Base-by-base conservation (phyloP, 257 asterid genomes). In the Lantana camara region DNA sequence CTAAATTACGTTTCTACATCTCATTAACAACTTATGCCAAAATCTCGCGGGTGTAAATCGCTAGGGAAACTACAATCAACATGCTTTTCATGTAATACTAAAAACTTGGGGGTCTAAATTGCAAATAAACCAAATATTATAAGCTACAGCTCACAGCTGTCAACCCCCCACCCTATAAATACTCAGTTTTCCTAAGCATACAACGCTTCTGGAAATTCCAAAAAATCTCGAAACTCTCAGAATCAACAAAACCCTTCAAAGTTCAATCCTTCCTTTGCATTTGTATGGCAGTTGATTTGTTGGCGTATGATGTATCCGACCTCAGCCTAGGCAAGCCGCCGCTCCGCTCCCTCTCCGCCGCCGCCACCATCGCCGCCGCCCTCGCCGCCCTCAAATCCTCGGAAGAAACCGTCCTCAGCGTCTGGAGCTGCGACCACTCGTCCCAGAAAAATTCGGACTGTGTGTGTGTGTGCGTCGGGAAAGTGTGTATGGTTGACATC, bases 251-350 rank as follows among this genome's bases (percentile, higher is more conserved):
- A 3, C 13, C 30, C 23, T n/a, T 1, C n/a, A n/a, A n/a, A n/a
- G n/a, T n/a, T 6, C 34, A n/a, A 9, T 9, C 9, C 61, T 27
- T 27, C 32, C 32, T 27, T 5, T 48, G 20, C 9, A 40, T 16
- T 75, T 77, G 90, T 71, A 92, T 92, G 98, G 97, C 95, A 80
- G 71, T 73, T 76, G 68, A 75, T 4, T 70, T 85, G 42, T 68
- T 85, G 58, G 77, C 76, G 1, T 66, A 82, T 57, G 89, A 75
- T 89, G 93, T 87, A 77, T 89, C 95, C 48, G 98, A 92, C 69
- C 95, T 92, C 69, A 89, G 98, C 75, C 61, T 92, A 13, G 98
- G 98, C 63, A 92, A 89, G 85, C 97, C 96, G 32, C 83, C 97
- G 24, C 87, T 92, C 34, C 87, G 79, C 52, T 78, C 82, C 23